These are phyloP conservation scores for Hyparrhenia diplandra DNA, from an alignment of 176 grass and related monocot genomes.

Conservation along the genomic window DNA sequence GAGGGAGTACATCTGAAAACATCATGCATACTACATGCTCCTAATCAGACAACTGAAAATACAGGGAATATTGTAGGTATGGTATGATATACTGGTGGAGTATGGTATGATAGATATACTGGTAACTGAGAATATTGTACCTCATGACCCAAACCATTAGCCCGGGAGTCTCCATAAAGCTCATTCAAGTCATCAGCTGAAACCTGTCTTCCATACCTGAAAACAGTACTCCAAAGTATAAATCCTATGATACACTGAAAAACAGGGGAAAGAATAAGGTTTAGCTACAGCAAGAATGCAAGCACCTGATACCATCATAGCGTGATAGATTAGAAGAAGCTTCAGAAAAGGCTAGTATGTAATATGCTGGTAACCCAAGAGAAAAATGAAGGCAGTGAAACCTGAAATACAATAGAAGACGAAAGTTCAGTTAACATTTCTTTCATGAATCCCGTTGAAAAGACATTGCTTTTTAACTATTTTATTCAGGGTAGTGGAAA, in stretches of 20 bases:
- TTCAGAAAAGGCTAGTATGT: conserved; percentile 90
- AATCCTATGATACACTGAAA: background rate
- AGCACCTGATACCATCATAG: conserved; percentile 94
- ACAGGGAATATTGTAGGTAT: too few species aligned
- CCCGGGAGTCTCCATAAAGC: conserved; percentile 70
- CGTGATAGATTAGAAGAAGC: conserved; percentile 96
- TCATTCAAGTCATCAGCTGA: conserved; percentile 66
- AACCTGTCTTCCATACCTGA: conserved; percentile 72
- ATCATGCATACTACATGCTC: too few species aligned
- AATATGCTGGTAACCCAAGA: conserved; percentile 92
- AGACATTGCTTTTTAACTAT: background rate
- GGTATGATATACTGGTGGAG: background rate
- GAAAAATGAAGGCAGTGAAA: conserved; percentile 90
- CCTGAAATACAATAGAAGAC: conserved; percentile 38
- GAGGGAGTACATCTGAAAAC: background rate
- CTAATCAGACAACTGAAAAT: too few species aligned
- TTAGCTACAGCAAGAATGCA: conserved; percentile 8
- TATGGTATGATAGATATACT: background rate
- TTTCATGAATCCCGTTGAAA: conserved; percentile 20
- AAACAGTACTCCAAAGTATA: conserved; percentile 23
- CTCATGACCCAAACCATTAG: conserved; percentile 83
- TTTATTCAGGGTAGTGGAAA: conserved; percentile 12
- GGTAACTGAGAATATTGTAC: conserved; percentile 28
- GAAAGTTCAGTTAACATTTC: background rate
- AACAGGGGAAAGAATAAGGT: background rate